Conservation (phyloP, 768 basidiomycete genomes). For the Naganishia randhawae region DNA sequence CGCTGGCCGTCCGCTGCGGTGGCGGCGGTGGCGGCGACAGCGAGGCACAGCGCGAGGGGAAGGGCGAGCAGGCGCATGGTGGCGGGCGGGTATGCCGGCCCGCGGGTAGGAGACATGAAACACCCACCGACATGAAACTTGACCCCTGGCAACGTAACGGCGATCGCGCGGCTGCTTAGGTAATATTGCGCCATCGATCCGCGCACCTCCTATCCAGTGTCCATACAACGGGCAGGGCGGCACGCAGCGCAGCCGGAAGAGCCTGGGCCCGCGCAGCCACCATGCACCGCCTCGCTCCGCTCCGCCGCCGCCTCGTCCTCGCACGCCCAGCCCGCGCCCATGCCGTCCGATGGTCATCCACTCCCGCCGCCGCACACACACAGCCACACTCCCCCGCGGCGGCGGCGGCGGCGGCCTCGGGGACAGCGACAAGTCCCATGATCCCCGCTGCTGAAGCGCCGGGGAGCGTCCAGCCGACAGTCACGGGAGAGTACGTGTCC, state of each 20-base stretch:
- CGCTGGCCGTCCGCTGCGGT: no score
- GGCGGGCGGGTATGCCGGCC: not conserved
- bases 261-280: no score
- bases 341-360: not conserved
- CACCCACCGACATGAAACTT: no score
- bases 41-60: not conserved
- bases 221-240: no score
- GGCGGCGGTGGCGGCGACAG: not conserved
- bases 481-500: not conserved
- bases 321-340: not conserved
- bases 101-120: not conserved
- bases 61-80: not conserved
- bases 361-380: not conserved
- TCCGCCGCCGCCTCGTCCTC: not conserved
- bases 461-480: conserved; percentile 1
- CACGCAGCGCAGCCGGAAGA: no score
- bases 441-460: conserved; percentile 21
- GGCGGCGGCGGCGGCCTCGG: not conserved
- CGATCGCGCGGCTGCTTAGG: not conserved
- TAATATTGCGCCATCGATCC: not conserved
- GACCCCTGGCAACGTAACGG: no score
- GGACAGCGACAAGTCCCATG: conserved; percentile 3
- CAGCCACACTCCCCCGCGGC: not conserved
- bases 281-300: not conserved
- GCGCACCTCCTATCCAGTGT: not conserved